phyloP scores from a whole-genome alignment of 1,139 yeast species.

The Candida sp. region DNA sequence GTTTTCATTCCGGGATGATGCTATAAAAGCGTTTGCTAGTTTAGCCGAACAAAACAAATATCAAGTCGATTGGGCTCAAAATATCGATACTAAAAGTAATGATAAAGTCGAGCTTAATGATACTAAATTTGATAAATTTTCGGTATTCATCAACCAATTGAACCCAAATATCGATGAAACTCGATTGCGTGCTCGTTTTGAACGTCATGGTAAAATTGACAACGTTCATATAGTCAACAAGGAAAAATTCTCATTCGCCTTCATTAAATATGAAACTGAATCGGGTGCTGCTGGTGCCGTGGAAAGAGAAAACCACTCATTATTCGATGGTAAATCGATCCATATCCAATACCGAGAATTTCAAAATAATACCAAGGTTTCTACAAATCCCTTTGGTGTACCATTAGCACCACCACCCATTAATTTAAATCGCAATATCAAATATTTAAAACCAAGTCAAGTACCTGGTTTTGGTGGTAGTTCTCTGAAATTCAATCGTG shows the following conservation, averaged over 20 bases:
- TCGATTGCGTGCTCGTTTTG: slow-evolving; percentile 54
- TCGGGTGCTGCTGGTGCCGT: slow-evolving; percentile 82
- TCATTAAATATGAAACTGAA: slow-evolving; percentile 60
- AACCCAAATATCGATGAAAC: slow-evolving; percentile 51
- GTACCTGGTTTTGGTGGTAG: slow-evolving; percentile 1
- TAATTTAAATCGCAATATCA: slow-evolving; percentile 39
- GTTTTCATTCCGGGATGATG: slow-evolving; percentile 85
- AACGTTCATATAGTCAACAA: slow-evolving; percentile 52
- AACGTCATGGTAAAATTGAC: slow-evolving; percentile 63
- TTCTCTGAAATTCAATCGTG: not conserved
- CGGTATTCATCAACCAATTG: slow-evolving; percentile 78
- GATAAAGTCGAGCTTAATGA: slow-evolving; percentile 9
- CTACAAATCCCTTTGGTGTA: slow-evolving; percentile 23
- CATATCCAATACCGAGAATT: slow-evolving; percentile 80
- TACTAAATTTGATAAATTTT: slow-evolving; percentile 55
- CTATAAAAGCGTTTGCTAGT: slow-evolving; percentile 79
- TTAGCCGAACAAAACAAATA: slow-evolving; percentile 52
- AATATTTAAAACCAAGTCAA: not conserved
- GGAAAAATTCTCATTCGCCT: slow-evolving; percentile 61
- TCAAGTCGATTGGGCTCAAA: slow-evolving; percentile 83
- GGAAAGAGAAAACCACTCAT: slow-evolving; percentile 77
- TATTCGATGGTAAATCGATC: slow-evolving; percentile 68
- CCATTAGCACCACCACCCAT: slow-evolving; percentile 76
- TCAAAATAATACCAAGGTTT: slow-evolving; percentile 18
- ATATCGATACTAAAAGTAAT: slow-evolving; percentile 40